phyloP scores from a whole-genome alignment of 768 basidiomycete species.

The Roridomyces roridus region DNA sequence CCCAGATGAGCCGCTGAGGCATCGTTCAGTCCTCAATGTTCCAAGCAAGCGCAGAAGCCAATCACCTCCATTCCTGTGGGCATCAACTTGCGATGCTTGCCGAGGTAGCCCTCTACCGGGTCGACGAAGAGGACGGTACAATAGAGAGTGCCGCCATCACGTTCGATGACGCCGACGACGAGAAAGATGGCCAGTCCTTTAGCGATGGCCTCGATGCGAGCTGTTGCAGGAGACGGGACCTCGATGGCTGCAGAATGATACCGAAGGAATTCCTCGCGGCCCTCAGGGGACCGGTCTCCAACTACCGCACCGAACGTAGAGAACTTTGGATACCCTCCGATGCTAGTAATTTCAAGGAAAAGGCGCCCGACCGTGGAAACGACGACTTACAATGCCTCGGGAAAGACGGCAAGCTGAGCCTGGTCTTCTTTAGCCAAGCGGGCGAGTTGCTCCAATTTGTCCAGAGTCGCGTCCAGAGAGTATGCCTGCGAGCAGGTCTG shows the following conservation, averaged over 20 bases:
- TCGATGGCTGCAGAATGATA: slow-evolving; percentile 63
- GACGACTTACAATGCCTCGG: slow-evolving; percentile 59
- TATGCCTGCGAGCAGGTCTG: slow-evolving; percentile 57
- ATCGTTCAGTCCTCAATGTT: not conserved
- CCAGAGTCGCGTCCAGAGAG: slow-evolving; percentile 50
- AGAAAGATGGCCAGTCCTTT: slow-evolving; percentile 46
- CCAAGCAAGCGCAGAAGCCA: not conserved
- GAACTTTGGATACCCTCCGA: slow-evolving; percentile 67
- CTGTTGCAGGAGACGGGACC: slow-evolving; percentile 56
- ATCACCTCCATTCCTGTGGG: slow-evolving; percentile 60
- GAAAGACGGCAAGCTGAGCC: slow-evolving; percentile 58
- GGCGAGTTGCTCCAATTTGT: slow-evolving; percentile 54
- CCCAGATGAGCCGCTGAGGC: slow-evolving; percentile 59
- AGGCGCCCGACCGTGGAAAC: not conserved
- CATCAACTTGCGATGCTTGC: slow-evolving; percentile 68
- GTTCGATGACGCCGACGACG: slow-evolving; percentile 66
- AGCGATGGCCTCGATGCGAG: slow-evolving; percentile 54
- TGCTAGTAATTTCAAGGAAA: slow-evolving; percentile 34
- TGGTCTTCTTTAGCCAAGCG: slow-evolving; percentile 52
- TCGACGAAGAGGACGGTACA: slow-evolving; percentile 66
- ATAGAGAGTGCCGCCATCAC: slow-evolving; percentile 64
- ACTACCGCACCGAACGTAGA: slow-evolving; percentile 58
- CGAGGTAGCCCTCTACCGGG: slow-evolving; percentile 56
- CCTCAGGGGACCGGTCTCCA: slow-evolving; percentile 53
- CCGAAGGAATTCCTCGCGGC: slow-evolving; percentile 63